A percentile compares a stretch with the other conserved stretches of the same genome.
These are phyloP conservation scores for Phylloporus arenicola DNA, from an alignment of 768 basidiomycete genomes.

Conservation along the genomic window DNA sequence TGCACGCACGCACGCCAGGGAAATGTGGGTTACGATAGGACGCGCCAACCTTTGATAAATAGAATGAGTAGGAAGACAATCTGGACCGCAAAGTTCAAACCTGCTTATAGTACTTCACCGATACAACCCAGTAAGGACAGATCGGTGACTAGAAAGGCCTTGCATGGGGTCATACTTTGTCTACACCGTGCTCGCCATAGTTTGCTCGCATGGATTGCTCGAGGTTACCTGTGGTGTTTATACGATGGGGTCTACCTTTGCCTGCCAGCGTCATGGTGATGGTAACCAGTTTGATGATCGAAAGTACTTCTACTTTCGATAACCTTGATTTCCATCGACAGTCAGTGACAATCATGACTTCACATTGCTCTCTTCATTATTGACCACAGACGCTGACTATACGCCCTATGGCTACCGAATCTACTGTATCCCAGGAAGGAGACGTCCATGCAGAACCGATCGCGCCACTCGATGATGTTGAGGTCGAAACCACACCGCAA, in stretches of 20 bases:
- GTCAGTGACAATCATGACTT: background rate
- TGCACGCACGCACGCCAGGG: conserved; percentile 53
- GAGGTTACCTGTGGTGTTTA: conserved; percentile 22
- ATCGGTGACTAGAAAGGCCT: background rate
- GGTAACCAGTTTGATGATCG: background rate
- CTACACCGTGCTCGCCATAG: conserved; percentile 52
- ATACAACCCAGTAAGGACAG: conserved; percentile 2
- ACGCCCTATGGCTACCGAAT: conserved; percentile 15
- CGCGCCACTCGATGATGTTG: conserved; percentile 5
- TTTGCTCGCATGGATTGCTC: conserved; percentile 46
- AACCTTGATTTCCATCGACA: background rate
- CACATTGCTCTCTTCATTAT: background rate
- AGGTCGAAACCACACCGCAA: conserved; percentile 10
- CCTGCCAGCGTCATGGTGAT: conserved; percentile 10
- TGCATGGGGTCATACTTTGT: conserved; percentile 39
- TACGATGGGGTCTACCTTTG: conserved; percentile 19
- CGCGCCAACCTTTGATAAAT: conserved; percentile 43
- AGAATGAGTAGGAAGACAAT: background rate
- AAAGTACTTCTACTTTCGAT: background rate
- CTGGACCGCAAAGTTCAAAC: conserved; percentile 3
- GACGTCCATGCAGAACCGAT: conserved; percentile 2
- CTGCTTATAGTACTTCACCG: conserved; percentile 26
- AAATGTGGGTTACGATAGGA: conserved; percentile 73
- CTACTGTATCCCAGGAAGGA: conserved; percentile 2
- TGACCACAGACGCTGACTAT: background rate